Evolutionary conservation across 2,329 filamentous ascomycete genomes (phyloP).

Genomic region (Colletotrichum musae): DNA sequence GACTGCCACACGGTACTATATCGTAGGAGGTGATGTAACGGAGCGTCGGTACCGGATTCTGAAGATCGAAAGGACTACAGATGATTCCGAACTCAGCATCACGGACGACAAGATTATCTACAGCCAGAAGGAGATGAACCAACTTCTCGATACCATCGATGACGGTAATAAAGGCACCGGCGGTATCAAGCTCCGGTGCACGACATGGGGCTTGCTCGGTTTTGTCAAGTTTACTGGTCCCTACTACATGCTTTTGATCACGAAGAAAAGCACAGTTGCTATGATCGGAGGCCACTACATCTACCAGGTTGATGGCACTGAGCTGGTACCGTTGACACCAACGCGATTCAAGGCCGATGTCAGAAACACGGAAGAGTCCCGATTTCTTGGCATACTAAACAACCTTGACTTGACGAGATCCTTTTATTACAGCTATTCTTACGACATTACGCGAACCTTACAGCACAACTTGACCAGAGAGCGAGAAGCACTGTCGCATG

Average conservation of each 20-base stretch:
- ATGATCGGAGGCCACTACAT: conserved; percentile 97
- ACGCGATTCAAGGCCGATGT: conserved; percentile 83
- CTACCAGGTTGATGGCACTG: conserved; percentile 95
- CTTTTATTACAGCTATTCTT: conserved; percentile 99
- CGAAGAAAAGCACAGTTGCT: conserved; percentile 94
- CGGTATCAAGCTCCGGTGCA: conserved; percentile 90
- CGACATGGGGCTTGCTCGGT: conserved; percentile 92
- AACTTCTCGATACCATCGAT: conserved; percentile 93
- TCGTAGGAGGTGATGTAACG: conserved; percentile 92
- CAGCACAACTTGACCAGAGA: conserved; percentile 93
- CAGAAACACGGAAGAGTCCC: conserved; percentile 86
- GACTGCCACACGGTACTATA: conserved; percentile 92
- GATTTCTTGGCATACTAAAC: conserved; percentile 89
- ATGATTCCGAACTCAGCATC: conserved; percentile 82
- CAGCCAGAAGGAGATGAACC: conserved; percentile 90
- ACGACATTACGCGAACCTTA: conserved; percentile 92
- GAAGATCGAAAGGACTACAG: conserved; percentile 91
- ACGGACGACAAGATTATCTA: conserved; percentile 97
- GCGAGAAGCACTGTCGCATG: conserved; percentile 77
- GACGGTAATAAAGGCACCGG: conserved; percentile 94
- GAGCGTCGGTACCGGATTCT: conserved; percentile 91
- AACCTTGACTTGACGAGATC: conserved; percentile 91
- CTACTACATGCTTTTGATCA: conserved; percentile 97
- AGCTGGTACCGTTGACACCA: conserved; percentile 88
- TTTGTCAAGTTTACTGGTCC: conserved; percentile 97